Conservation (phyloP, 352 stramenopile genomes). For the Globisporangium irregulare region DNA sequence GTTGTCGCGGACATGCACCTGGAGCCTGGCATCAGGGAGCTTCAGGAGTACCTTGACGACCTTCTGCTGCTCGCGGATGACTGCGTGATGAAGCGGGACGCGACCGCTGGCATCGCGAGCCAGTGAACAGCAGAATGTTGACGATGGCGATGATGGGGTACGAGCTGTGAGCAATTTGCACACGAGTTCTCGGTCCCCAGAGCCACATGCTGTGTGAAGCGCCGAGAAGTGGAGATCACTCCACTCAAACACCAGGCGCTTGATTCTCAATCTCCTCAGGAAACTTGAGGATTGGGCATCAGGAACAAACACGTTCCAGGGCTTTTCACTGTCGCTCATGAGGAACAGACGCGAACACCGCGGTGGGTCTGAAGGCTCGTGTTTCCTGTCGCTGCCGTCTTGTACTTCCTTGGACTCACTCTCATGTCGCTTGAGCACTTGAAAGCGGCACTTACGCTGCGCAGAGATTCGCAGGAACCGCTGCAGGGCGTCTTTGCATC, state of each 20-base stretch:
- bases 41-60: conserved; percentile 32
- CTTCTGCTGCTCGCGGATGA: conserved; percentile 33
- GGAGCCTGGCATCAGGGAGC: conserved; percentile 34
- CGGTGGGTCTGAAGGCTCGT: background rate
- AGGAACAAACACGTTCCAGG: conserved; percentile 43
- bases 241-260: conserved; percentile 33
- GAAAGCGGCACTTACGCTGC: conserved; percentile 5
- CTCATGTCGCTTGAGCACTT: conserved; percentile 12
- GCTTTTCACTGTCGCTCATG: conserved; percentile 25
- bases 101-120: conserved; percentile 37
- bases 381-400: background rate
- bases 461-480: background rate
- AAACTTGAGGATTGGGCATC: background rate
- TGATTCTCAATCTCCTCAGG: conserved; percentile 17
- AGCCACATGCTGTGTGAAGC: conserved; percentile 32
- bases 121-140: conserved; percentile 22
- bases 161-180: conserved; percentile 16
- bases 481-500: background rate
- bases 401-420: background rate
- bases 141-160: background rate
- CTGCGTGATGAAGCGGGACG: conserved; percentile 50
- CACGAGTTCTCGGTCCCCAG: conserved; percentile 21
- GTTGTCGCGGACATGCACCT: conserved; percentile 42
- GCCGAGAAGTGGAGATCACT: conserved; percentile 27
- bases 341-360: conserved; percentile 24